phyloP scores from a whole-genome alignment of 2,329 filamentous ascomycete species.

The Scedosporium apiospermum region DNA sequence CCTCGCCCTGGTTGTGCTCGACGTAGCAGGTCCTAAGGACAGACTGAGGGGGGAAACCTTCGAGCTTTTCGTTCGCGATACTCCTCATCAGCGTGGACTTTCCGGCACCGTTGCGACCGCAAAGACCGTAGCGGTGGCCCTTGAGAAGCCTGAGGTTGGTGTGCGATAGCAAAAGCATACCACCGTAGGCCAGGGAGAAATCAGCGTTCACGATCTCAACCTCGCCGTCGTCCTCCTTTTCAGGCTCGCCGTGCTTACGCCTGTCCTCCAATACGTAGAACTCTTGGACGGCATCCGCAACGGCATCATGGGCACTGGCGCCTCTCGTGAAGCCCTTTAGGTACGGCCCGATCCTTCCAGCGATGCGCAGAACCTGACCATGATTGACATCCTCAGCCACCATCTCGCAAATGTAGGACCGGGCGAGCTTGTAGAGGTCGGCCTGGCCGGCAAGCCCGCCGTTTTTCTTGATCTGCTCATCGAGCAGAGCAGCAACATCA shows the following conservation, averaged over 20 bases:
- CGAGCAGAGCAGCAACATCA: conserved; percentile 66
- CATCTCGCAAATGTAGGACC: conserved; percentile 71
- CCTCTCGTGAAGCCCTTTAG: conserved; percentile 60
- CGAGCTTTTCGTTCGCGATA: conserved; percentile 90
- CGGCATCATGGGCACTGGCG: conserved; percentile 46
- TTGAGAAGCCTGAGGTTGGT: conserved; percentile 91
- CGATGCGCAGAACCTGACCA: conserved; percentile 66
- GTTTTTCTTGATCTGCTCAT: conserved; percentile 64
- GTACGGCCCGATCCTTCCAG: conserved; percentile 62
- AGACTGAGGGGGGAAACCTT: conserved; percentile 90
- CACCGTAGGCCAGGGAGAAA: conserved; percentile 95
- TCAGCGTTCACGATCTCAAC: conserved; percentile 94
- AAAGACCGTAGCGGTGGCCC: conserved; percentile 94
- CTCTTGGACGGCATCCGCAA: conserved; percentile 65
- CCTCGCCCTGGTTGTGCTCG: conserved; percentile 97
- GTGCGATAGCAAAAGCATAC: conserved; percentile 92
- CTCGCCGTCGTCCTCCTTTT: conserved; percentile 86
- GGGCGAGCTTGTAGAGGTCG: conserved; percentile 58
- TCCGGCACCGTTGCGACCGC: conserved; percentile 91
- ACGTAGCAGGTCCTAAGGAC: conserved; percentile 94
- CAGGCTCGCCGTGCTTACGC: conserved; percentile 74
- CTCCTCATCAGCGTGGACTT: conserved; percentile 99
- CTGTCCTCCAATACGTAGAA: conserved; percentile 77
- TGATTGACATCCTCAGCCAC: conserved; percentile 81
- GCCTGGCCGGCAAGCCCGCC: conserved; percentile 50